Conservation (phyloP, 2,329 filamentous ascomycete species). For the Botryotinia globosa region DNA sequence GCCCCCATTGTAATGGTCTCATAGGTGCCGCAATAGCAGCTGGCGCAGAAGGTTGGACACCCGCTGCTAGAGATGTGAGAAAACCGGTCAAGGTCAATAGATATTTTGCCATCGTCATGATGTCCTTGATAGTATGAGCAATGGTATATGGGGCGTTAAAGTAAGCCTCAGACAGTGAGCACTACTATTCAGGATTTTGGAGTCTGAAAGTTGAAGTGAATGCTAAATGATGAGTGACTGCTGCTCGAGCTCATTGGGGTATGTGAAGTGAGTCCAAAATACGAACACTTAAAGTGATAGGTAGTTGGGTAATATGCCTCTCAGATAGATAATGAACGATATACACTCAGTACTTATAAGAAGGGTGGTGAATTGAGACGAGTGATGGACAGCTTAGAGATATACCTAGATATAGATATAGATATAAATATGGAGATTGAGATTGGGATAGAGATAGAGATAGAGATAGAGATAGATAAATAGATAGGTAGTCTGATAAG, state of each 20-base stretch:
- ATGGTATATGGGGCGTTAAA: neutral
- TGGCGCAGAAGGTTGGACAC: constrained; percentile 77
- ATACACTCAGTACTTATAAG: neutral
- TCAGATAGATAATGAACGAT: neutral
- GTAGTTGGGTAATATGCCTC: neutral
- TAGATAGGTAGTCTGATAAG: neutral
- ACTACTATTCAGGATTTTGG: neutral
- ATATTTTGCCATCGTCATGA: constrained; percentile 23
- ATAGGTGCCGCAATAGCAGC: constrained; percentile 75
- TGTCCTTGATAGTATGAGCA: neutral
- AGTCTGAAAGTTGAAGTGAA: neutral
- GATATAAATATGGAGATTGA: neutral
- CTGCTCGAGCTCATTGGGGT: neutral
- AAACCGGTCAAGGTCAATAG: constrained; percentile 28
- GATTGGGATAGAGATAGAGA: neutral
- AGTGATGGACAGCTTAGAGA: neutral
- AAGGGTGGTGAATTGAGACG: neutral
- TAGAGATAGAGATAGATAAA: neutral
- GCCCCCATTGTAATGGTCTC: constrained; percentile 83
- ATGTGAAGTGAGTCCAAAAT: neutral
- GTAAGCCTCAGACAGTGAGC: neutral
- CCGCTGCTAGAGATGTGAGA: constrained; percentile 35
- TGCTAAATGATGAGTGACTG: neutral
- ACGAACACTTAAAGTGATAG: neutral
- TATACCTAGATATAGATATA: neutral